A percentile compares a stretch with the other conserved stretches of the same genome.
Evolutionary conservation across 495 filamentous ascomycete genomes (phyloP).

Genomic region (Niebla homalea): DNA sequence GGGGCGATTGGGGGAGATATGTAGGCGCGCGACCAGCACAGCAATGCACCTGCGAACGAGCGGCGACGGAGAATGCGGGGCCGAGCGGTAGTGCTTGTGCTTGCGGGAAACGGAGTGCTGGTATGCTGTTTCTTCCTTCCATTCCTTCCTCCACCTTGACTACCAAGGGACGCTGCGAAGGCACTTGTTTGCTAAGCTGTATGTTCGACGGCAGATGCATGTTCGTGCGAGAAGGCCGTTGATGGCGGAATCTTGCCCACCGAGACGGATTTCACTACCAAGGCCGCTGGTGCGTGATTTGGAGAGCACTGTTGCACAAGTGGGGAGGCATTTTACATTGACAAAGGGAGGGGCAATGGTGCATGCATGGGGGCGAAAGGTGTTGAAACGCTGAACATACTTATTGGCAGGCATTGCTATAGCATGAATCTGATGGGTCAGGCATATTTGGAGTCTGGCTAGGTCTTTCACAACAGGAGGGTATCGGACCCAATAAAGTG

Average conservation of each 20-base stretch:
- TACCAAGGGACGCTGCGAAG: neutral
- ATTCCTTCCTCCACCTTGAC: neutral
- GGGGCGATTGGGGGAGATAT: neutral
- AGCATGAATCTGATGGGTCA: no score
- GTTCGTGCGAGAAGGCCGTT: conserved; percentile 67
- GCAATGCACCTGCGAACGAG: conserved; percentile 69
- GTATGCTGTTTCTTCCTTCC: conserved; percentile 30
- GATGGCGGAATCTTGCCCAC: conserved; percentile 39
- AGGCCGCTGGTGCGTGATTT: conserved; percentile 12
- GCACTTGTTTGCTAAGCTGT: neutral
- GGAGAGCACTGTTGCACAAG: no score
- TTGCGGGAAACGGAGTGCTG: conserved; percentile 61
- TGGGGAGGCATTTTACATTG: no score
- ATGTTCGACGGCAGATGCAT: conserved; percentile 41
- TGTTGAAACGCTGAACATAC: no score
- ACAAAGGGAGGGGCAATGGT: no score
- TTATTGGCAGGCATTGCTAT: no score
- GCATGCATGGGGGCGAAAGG: no score
- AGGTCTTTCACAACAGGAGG: no score
- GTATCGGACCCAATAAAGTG: no score
- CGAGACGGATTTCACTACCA: conserved; percentile 76
- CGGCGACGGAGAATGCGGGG: conserved; percentile 54
- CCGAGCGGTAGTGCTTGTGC: conserved; percentile 49
- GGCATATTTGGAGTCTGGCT: no score
- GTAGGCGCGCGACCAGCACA: conserved; percentile 58